These are phyloP conservation scores for Cyclotella atomus DNA, from an alignment of 108 stramenopile species.

Conservation along the genomic window DNA sequence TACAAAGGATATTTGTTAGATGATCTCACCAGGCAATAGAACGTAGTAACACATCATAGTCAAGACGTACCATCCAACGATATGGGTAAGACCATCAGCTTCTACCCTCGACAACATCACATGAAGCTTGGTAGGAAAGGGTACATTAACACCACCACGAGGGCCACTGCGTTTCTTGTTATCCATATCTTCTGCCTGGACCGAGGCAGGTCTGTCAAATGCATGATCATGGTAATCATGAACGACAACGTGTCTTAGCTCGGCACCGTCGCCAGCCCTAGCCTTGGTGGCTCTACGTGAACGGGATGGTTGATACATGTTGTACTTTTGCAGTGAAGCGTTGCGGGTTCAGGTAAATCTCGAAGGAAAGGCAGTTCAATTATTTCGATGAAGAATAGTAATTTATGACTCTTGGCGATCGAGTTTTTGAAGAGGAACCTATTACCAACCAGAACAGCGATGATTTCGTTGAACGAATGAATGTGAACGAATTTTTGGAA, in stretches of 20 bases:
- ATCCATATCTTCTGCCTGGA: not conserved
- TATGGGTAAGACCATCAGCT: constrained; percentile 47
- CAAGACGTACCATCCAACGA: constrained; percentile 67
- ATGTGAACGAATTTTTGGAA: not conserved
- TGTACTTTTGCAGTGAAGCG: not conserved
- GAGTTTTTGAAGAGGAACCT: not conserved
- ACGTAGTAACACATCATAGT: not conserved
- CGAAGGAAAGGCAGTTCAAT: not conserved
- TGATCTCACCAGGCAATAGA: not conserved
- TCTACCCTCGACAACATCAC: constrained; percentile 67
- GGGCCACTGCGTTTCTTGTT: constrained; percentile 30
- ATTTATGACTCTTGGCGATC: not conserved
- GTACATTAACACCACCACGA: constrained; percentile 64
- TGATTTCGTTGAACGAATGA: not conserved
- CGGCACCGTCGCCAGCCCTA: not conserved
- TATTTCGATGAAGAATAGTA: not conserved
- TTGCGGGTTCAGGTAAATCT: too few relatives aligned
- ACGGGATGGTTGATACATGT: constrained; percentile 17
- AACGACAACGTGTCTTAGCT: constrained; percentile 16
- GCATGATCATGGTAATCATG: constrained; percentile 43
- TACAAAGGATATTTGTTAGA: not conserved
- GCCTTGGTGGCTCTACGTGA: constrained; percentile 2
- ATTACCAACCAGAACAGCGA: not conserved
- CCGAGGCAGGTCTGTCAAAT: not conserved
- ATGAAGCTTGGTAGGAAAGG: constrained; percentile 73